A percentile compares a stretch with the other conserved stretches of the same genome.
These are phyloP conservation scores for Trichoderma pleuroti DNA, from an alignment of 2,329 filamentous ascomycete genomes.

Conservation along the genomic window DNA sequence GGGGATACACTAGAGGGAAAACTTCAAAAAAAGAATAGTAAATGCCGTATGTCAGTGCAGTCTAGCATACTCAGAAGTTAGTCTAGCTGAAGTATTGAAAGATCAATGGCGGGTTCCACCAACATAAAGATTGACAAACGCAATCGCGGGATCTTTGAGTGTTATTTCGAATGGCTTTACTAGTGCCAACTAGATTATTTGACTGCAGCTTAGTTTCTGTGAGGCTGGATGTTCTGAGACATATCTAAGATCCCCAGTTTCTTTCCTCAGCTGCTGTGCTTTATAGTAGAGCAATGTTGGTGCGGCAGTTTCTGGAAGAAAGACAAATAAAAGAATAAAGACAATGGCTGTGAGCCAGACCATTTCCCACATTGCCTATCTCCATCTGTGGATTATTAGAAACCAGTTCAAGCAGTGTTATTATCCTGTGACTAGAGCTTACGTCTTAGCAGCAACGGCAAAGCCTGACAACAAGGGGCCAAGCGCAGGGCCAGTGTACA, in stretches of 20 bases:
- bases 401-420: neutral
- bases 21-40: neutral
- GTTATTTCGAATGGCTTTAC: neutral
- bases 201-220: neutral
- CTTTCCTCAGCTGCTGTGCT: neutral
- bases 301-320: neutral
- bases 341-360: conserved; percentile 57
- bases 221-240: neutral
- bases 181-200: neutral
- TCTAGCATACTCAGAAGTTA: neutral
- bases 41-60: neutral
- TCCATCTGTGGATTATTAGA: conserved; percentile 48
- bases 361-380: conserved; percentile 61
- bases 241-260: neutral
- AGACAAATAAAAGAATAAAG: conserved; percentile 46
- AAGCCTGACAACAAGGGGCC: conserved; percentile 60
- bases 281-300: neutral
- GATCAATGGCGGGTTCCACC: neutral
- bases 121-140: neutral
- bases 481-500: conserved; percentile 38
- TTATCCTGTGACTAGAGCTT: neutral
- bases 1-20: neutral
- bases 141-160: neutral
- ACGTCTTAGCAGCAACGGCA: conserved; percentile 38
- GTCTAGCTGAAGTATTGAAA: neutral